Evolutionary conservation across 179 eudicot species (phyloP).

Genomic region (Beta lomatogona): DNA sequence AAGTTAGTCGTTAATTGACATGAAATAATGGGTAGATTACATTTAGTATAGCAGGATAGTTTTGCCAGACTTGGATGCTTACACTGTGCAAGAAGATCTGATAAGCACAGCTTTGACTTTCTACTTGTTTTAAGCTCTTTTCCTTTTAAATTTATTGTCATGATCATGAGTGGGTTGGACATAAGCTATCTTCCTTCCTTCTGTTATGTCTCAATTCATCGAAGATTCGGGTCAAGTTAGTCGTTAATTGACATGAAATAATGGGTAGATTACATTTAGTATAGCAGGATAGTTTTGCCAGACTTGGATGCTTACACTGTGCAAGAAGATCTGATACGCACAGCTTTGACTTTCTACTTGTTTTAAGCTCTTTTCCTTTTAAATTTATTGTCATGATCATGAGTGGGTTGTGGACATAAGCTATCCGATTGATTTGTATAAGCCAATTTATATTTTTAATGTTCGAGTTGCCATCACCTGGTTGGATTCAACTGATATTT

Average conservation of each 20-base stretch:
- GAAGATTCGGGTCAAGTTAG: neutral
- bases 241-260: neutral
- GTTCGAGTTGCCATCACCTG: neutral
- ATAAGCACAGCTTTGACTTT: conserved; percentile 2
- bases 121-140: neutral
- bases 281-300: neutral
- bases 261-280: neutral
- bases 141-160: neutral
- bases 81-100: neutral
- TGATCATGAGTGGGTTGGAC: neutral
- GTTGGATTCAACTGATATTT: neutral
- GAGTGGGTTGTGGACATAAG: neutral
- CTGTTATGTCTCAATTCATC: neutral
- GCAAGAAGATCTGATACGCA: neutral
- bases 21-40: neutral
- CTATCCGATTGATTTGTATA: neutral
- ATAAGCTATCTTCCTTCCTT: too few species aligned
- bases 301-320: neutral
- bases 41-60: neutral
- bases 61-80: neutral
- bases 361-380: neutral
- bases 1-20: neutral
- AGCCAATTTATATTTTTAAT: neutral
- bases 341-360: neutral
- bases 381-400: neutral